A percentile compares a stretch with the other conserved stretches of the same genome.
phyloP scores from a whole-genome alignment of 257 asterid species.

The Ophiorrhiza pumila region DNA sequence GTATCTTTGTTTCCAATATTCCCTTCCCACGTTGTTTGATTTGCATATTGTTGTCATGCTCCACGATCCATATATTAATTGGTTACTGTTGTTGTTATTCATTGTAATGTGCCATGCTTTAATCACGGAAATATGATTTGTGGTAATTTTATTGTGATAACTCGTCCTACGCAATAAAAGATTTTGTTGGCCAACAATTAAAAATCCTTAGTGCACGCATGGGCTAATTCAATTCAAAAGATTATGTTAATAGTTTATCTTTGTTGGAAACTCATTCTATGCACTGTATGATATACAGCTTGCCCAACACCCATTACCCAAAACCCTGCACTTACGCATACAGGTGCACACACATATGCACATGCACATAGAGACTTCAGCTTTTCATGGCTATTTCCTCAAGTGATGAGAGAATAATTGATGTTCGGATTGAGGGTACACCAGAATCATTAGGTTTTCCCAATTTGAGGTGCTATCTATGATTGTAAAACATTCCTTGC shows the following conservation, averaged over 20 bases:
- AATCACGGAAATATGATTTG: neutral
- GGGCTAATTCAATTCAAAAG: neutral
- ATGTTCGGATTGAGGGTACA: neutral
- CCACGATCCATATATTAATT: neutral
- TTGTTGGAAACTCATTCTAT: neutral
- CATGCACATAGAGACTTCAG: neutral
- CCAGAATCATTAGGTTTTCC: neutral
- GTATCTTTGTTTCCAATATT: neutral
- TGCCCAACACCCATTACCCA: neutral
- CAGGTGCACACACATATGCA: neutral
- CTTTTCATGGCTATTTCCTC: neutral
- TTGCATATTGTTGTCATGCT: neutral
- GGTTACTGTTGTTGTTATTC: neutral
- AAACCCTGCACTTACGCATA: neutral
- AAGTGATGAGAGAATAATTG: neutral
- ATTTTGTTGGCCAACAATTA: neutral
- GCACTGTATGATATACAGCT: neutral
- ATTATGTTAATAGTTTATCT: neutral
- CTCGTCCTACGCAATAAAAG: neutral
- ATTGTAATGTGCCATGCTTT: neutral
- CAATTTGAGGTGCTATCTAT: constrained; percentile 4
- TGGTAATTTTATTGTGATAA: neutral
- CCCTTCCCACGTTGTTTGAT: neutral
- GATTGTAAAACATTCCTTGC: constrained; percentile 10
- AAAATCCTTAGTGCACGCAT: neutral